Base-by-base conservation (phyloP, 192 early-diverging fungal species). In the Coemansia sp. region DNA sequence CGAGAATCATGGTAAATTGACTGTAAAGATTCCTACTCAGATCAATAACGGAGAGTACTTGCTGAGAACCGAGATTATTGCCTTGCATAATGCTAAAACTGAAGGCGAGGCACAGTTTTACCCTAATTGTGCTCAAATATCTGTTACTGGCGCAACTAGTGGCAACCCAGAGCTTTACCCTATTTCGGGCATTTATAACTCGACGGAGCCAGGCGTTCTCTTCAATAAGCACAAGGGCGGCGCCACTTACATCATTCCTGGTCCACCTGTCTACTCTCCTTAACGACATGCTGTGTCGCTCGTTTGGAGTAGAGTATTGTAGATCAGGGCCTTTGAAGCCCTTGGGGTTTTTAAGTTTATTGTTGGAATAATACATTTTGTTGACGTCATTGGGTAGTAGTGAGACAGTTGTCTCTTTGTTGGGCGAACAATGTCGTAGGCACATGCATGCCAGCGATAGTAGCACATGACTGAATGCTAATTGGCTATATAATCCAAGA, bases 1-100 rank as follows among this genome's bases (percentile, higher is more conserved):
- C 47, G 41, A 36, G 10, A 74, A 57, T 22, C 57, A 72, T 34
- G 76, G 76, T 18, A 73, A 74, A 52, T 53, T 78, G 9, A 34
- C 68, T 39, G 66, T 78, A 5, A 68, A 62, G 31, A 57, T 78
- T 47, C 76, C 76, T 6, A 34, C 62, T 2, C 64, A 74, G 39
- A 78, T 78, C 16, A 69, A 69, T 36, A 41, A 66, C 12, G 76
- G 76, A 22, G 71, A 78, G 49, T 78, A 78, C 41, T 65, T 78
- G 62, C n/a, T 78, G 55, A 69, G 76, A 64, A 74, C 71, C n/a
- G 76, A 78, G 33, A 43, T 78, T 9, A 69, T 78, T 46, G 72
- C 76, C 2, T 57, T 78, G 13, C 76, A 78, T 44, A 63, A 72
- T 3, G 55, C 76, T 0, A 64, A 62, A 16, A 66, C 62, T 12